Conservation (phyloP, 371 early-diverging fungal species). For the Zopfochytrium polystomum region DNA sequence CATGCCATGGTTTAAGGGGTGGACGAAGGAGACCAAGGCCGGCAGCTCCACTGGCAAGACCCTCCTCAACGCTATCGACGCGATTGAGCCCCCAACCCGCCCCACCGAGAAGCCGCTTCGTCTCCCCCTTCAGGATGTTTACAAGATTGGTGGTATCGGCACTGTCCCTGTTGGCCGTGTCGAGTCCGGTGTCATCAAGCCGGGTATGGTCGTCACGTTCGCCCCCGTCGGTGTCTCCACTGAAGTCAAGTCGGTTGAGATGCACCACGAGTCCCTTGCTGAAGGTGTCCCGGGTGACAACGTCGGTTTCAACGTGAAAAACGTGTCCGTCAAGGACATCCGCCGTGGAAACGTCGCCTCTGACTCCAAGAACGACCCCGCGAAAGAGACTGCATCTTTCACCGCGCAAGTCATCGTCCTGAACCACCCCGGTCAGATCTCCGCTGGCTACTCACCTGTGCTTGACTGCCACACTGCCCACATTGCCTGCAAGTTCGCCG, state of each 20-base stretch:
- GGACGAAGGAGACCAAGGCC: constrained; percentile 86
- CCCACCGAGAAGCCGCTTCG: constrained; percentile 94
- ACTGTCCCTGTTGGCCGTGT: too few species aligned
- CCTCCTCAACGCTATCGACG: constrained; percentile 90
- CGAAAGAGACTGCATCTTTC: constrained; percentile 91
- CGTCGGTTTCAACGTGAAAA: too few species aligned
- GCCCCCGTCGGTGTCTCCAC: constrained; percentile 84
- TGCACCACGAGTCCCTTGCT: too few species aligned
- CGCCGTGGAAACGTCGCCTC: constrained; percentile 96
- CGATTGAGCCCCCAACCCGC: too few species aligned
- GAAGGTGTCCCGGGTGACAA: constrained; percentile 94
- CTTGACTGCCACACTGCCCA: constrained; percentile 97
- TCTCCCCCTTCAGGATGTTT: constrained; percentile 95
- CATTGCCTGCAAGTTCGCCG: too few species aligned
- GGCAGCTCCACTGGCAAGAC: constrained; percentile 73
- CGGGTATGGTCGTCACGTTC: constrained; percentile 90
- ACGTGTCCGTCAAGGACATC: too few species aligned
- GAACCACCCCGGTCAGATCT: too few species aligned
- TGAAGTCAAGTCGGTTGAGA: constrained; percentile 98
- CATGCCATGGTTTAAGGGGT: constrained; percentile 97
- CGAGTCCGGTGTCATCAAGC: too few species aligned
- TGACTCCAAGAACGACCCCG: constrained; percentile 96
- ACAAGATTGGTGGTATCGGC: constrained; percentile 97
- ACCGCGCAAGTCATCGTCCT: too few species aligned
- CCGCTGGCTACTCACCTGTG: constrained; percentile 82